Evolutionary conservation across 768 basidiomycete species (phyloP).

Genomic region (Suillus americanus): DNA sequence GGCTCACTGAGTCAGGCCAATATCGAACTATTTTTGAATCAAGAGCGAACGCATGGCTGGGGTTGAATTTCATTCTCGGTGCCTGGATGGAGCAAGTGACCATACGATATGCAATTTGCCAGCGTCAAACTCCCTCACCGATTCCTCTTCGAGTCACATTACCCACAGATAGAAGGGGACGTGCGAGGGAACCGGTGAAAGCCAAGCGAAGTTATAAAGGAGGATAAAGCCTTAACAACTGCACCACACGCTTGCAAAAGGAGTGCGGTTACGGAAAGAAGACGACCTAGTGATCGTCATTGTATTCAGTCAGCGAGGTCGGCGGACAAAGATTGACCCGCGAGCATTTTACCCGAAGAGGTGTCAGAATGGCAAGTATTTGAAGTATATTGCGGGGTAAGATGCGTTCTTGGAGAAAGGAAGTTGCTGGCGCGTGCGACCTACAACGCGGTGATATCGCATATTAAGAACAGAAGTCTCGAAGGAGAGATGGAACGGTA

Average conservation of each 20-base stretch:
- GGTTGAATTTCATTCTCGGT: conserved; percentile 4
- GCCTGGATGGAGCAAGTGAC: conserved; percentile 3
- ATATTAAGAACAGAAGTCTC: conserved; percentile 18
- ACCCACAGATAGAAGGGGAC: neutral
- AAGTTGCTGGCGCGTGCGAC: conserved; percentile 7
- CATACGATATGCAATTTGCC: neutral
- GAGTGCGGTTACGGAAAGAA: neutral
- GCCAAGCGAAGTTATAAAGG: neutral
- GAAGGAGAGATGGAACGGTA: conserved; percentile 21
- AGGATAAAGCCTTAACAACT: neutral
- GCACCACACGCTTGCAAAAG: neutral
- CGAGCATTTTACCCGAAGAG: neutral
- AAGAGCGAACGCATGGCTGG: neutral
- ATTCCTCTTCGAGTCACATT: neutral
- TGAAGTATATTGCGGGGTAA: conserved; percentile 5
- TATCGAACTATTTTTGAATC: neutral
- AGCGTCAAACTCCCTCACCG: neutral
- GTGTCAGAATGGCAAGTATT: neutral
- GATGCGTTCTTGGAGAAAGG: conserved; percentile 1
- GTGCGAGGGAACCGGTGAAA: neutral
- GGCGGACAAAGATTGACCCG: neutral
- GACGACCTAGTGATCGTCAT: neutral
- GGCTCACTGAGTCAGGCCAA: neutral
- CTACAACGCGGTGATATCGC: conserved; percentile 17
- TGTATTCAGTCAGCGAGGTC: neutral